Base-by-base conservation (phyloP, 2,329 filamentous ascomycete genomes). In the Aspergillus tubingensis region DNA sequence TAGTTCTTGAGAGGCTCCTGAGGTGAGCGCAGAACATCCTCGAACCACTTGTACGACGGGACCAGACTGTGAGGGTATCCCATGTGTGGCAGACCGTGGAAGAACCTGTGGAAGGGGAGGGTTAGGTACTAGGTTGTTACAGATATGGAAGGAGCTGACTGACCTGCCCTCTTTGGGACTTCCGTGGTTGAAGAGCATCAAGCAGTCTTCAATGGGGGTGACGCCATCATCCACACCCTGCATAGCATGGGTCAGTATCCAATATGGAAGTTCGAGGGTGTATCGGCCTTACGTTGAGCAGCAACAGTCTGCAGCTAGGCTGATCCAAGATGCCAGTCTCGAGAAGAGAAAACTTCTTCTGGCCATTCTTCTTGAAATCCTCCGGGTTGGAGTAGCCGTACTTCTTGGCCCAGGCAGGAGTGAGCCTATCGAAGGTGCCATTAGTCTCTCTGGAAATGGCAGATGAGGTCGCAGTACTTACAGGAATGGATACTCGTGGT, bases 141-240 rank as follows among this genome's bases (percentile, higher is more conserved):
- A 17, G 27, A 11, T 2, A 1, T n/a, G 3, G 3, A 11, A 3
- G 10, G 36, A 2, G 50, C 10, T 3, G 17, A 11, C 61, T 7
- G 52, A 88, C 52, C 87, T 80, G 10, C 81, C 85, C 74, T 89
- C 87, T 76, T 90, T 90, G 11, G 86, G 85, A 32, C 79, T 81
- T 2, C 87, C 87, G 65, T 88, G 82, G 71, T 88, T 85, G 65
- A 88, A 84, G 57, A 89, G 75, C 54, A 90, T 75, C 76, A 87
- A 83, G 13, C 81, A 87, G 68, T 90, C 87, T 68, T 90, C 87
- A 59, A 90, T 87, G 0, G 87, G 87, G 80, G 88, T 88, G 48
- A 89, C 74, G 0, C 86, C 87, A 65, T 90, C 87, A 57, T 82
- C 78, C 3, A 82, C 85, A 8, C 87, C 87, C 81, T 88, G 63